phyloP scores from a whole-genome alignment of 2,329 filamentous ascomycete genomes.

The Microsporum audouinii region DNA sequence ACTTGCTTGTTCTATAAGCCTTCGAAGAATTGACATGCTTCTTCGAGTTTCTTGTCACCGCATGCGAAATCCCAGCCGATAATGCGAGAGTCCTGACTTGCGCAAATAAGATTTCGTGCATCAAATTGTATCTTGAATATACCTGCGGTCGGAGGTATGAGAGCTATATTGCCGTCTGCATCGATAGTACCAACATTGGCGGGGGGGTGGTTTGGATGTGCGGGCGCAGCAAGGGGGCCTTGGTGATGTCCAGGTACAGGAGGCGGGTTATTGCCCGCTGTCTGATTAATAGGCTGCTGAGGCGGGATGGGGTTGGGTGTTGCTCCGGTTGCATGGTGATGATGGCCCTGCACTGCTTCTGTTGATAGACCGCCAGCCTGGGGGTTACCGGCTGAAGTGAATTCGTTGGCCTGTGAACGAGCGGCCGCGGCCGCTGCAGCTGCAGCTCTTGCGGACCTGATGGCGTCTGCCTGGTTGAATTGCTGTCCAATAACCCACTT shows the following conservation, averaged over 20 bases:
- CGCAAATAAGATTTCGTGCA: constrained; percentile 83
- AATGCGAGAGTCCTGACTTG: constrained; percentile 80
- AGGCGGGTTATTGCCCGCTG: neutral
- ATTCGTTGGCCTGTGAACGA: neutral
- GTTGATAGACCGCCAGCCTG: neutral
- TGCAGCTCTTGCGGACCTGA: constrained; percentile 22
- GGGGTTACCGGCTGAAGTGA: neutral
- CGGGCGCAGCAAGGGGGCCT: neutral
- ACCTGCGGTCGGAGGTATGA: constrained; percentile 31
- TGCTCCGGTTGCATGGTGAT: neutral
- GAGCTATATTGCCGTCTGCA: neutral
- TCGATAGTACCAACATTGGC: neutral
- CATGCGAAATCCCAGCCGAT: constrained; percentile 98
- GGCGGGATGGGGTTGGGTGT: neutral
- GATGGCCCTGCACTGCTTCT: neutral
- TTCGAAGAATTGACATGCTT: constrained; percentile 67
- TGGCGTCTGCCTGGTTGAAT: constrained; percentile 52
- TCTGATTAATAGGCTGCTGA: neutral
- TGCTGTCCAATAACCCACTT: constrained; percentile 70
- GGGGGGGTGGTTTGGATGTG: neutral
- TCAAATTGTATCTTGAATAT: constrained; percentile 98
- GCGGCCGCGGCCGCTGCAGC: neutral
- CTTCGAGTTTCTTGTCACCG: constrained; percentile 65
- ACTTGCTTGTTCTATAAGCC: constrained; percentile 20
- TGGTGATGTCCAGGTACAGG: neutral